Percentiles rank a stretch among this genome's conserved stretches.
Evolutionary conservation across 306 rosid species (phyloP).

Genomic region (Gastrolobium bilobum): DNA sequence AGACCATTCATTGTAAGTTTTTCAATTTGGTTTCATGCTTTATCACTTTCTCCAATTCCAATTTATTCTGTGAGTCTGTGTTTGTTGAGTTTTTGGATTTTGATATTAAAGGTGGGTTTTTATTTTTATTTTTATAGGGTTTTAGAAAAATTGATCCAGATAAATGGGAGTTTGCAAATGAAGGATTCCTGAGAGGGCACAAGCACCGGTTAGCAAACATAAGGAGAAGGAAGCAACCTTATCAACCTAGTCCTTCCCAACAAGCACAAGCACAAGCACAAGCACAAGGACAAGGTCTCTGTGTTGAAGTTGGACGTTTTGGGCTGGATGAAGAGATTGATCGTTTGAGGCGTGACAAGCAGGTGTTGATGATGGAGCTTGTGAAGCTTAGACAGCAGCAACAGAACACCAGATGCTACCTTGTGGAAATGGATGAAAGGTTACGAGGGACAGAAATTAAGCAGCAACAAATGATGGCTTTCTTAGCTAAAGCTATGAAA

Average conservation of each 20-base stretch:
- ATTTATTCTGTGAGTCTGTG: background rate
- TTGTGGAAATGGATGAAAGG: constrained; percentile 80
- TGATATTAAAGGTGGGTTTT: constrained; percentile 4
- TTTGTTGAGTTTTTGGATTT: background rate
- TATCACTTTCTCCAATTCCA: background rate
- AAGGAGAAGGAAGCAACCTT: constrained; percentile 71
- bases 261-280: constrained; percentile 46
- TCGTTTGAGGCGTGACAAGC: constrained; percentile 76
- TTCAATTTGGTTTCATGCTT: background rate
- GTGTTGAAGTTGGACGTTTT: constrained; percentile 73
- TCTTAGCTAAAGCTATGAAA: constrained; percentile 88
- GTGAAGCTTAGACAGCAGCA: constrained; percentile 92
- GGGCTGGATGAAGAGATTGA: constrained; percentile 74
- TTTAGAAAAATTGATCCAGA: constrained; percentile 91
- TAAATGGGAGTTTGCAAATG: constrained; percentile 92
- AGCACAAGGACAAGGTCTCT: constrained; percentile 55
- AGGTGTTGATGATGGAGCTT: constrained; percentile 78
- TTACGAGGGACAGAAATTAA: constrained; percentile 72
- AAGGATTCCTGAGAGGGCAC: constrained; percentile 78
- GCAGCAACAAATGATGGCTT: constrained; percentile 95
- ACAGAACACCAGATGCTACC: constrained; percentile 71
- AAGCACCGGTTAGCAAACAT: constrained; percentile 72
- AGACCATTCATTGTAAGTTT: background rate
- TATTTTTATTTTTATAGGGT: constrained; percentile 79
- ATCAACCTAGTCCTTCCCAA: constrained; percentile 60